phyloP scores from a whole-genome alignment of 805 yeast species.

The Sungouiozyma ichnusensis region DNA sequence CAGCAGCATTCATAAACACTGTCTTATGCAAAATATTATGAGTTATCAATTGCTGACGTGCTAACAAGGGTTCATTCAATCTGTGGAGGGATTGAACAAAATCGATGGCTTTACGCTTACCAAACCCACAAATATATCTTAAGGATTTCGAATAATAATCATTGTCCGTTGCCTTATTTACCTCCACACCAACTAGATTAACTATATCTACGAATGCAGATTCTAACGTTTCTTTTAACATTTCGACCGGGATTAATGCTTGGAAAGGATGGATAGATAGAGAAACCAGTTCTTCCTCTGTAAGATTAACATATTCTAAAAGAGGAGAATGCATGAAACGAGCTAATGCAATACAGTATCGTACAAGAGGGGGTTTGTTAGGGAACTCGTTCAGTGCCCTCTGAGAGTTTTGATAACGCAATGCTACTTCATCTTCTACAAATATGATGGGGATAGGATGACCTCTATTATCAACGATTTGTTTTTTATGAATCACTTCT shows the following conservation, averaged over 20 bases:
- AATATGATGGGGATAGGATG: constrained; percentile 61
- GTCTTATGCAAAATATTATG: constrained; percentile 68
- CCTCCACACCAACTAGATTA: constrained; percentile 86
- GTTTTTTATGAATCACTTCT: constrained; percentile 46
- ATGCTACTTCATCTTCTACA: constrained; percentile 89
- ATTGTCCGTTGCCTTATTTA: constrained; percentile 73
- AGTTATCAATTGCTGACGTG: constrained; percentile 79
- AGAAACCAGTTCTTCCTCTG: constrained; percentile 59
- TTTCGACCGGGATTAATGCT: constrained; percentile 52
- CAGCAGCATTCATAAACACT: constrained; percentile 84
- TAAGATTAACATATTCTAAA: constrained; percentile 70
- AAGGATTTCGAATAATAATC: constrained; percentile 59
- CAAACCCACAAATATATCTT: constrained; percentile 82
- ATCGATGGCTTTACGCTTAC: constrained; percentile 90
- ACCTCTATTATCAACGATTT: constrained; percentile 43
- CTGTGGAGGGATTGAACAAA: constrained; percentile 67
- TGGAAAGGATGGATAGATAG: constrained; percentile 67
- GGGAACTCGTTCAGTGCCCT: constrained; percentile 72
- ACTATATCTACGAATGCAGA: constrained; percentile 82
- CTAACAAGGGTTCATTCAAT: constrained; percentile 42
- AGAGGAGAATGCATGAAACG: constrained; percentile 91
- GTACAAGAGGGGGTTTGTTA: constrained; percentile 68
- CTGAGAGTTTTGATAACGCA: constrained; percentile 71
- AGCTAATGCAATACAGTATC: constrained; percentile 82
- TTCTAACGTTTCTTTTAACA: constrained; percentile 55